Evolutionary conservation across 345 rosid genomes (phyloP).

Genomic region (Rubroshorea leprosula): DNA sequence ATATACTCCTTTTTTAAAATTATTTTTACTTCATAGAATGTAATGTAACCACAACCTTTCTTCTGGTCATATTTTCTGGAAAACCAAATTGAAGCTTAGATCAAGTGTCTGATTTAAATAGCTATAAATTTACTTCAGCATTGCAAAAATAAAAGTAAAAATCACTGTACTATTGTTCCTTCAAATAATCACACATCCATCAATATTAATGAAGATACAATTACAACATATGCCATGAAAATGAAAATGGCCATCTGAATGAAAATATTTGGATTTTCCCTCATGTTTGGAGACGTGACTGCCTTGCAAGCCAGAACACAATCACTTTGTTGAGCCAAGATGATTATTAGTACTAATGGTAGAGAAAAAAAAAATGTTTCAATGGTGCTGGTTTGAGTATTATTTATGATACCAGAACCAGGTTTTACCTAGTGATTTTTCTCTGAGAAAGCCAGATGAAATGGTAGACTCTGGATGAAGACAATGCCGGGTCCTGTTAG

Average conservation of each 20-base stretch:
- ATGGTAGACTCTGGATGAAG: conserved; percentile 94
- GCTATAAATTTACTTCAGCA: no score
- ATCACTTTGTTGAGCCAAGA: neutral
- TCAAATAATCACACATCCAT: conserved; percentile 90
- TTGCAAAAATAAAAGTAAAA: no score
- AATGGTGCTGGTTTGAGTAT: neutral
- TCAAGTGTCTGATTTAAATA: no score
- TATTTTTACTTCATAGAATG: no score
- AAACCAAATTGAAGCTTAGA: no score
- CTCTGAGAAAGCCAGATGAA: conserved; percentile 84
- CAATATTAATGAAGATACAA: conserved; percentile 89
- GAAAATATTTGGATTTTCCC: conserved; percentile 90
- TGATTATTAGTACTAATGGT: neutral
- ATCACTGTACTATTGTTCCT: no score
- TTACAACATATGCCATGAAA: conserved; percentile 89
- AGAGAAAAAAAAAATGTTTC: neutral
- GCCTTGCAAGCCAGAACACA: conserved; percentile 51
- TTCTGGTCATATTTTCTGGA: no score
- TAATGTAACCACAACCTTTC: no score
- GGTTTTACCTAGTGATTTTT: conserved; percentile 72
- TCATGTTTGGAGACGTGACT: conserved; percentile 97
- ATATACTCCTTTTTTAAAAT: no score
- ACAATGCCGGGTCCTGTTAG: conserved; percentile 97
- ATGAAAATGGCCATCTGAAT: conserved; percentile 82
- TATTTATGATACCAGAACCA: neutral